Conservation (phyloP, 805 yeast genomes). For the Spencermartinsiella europaea region DNA sequence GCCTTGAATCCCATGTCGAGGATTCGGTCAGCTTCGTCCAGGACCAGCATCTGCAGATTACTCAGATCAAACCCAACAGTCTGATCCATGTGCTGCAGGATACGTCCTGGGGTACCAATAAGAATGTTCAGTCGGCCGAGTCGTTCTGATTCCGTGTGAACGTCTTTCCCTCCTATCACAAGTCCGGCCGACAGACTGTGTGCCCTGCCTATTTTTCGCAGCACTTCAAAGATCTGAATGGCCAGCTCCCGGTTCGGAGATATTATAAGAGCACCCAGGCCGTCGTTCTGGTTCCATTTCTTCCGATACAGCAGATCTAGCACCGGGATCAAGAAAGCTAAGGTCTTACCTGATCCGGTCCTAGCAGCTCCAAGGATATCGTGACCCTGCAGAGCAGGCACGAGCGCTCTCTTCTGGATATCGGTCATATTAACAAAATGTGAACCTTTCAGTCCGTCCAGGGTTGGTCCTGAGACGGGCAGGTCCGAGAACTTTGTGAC, state of each 20-base stretch:
- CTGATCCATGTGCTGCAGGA: slow-evolving; percentile 87
- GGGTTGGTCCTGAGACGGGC: slow-evolving; percentile 63
- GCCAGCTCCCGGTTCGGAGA: slow-evolving; percentile 92
- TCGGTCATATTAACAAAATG: slow-evolving; percentile 78
- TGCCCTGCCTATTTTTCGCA: slow-evolving; percentile 71
- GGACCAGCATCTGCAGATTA: slow-evolving; percentile 69
- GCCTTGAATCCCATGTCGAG: slow-evolving; percentile 89
- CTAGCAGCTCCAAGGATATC: slow-evolving; percentile 86
- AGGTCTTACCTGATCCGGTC: slow-evolving; percentile 88
- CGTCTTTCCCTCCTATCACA: slow-evolving; percentile 91
- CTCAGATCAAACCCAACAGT: slow-evolving; percentile 71
- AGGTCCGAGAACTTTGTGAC: slow-evolving; percentile 62
- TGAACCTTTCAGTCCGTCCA: slow-evolving; percentile 71
- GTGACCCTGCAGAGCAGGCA: slow-evolving; percentile 65
- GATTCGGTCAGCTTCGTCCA: slow-evolving; percentile 92
- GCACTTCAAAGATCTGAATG: slow-evolving; percentile 82
- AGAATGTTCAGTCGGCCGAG: slow-evolving; percentile 72
- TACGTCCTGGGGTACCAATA: slow-evolving; percentile 88
- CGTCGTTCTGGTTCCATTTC: slow-evolving; percentile 77
- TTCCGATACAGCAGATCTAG: slow-evolving; percentile 55
- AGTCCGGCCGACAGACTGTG: slow-evolving; percentile 81
- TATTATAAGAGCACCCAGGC: slow-evolving; percentile 82
- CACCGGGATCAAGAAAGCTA: slow-evolving; percentile 80
- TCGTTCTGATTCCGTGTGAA: slow-evolving; percentile 73
- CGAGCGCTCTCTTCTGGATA: slow-evolving; percentile 76